A percentile compares a stretch with the other conserved stretches of the same genome.
Conservation (phyloP, 2,329 filamentous ascomycete species). For the Cordyceps farinosa region DNA sequence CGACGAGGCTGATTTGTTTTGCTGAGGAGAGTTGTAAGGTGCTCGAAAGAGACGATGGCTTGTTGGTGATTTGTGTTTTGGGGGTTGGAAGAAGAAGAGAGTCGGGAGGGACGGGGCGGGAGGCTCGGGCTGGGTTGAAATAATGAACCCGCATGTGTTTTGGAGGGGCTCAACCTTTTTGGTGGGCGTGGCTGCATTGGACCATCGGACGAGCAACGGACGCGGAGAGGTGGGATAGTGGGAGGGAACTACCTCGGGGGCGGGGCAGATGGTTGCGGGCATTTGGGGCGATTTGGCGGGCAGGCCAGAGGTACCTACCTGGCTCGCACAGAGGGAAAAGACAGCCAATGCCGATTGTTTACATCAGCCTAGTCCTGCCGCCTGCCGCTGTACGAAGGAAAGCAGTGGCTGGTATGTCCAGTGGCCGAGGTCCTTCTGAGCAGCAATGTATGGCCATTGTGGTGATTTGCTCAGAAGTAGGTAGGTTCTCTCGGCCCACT, state of each 20-base stretch:
- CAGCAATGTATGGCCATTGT: too few relatives aligned
- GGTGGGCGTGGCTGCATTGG: neutral
- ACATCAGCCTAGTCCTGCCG: too few relatives aligned
- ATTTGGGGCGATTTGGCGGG: neutral
- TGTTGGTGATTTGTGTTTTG: conserved; percentile 16
- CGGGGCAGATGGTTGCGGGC: neutral
- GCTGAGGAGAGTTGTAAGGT: neutral
- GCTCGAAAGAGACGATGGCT: conserved; percentile 1
- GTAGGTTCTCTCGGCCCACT: too few relatives aligned
- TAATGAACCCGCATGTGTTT: conserved; percentile 16
- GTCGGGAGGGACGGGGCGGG: conserved; percentile 16
- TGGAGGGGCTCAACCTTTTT: conserved; percentile 17
- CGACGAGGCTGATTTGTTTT: neutral
- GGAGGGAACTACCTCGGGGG: conserved; percentile 6
- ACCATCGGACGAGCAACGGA: neutral
- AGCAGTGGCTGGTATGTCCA: too few relatives aligned
- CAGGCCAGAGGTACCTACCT: neutral
- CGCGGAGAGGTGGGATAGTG: conserved; percentile 2
- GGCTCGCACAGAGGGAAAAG: neutral
- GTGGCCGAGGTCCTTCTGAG: too few relatives aligned
- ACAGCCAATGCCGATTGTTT: too few relatives aligned
- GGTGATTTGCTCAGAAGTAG: too few relatives aligned
- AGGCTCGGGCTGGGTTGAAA: conserved; percentile 25
- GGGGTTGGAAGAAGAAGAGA: conserved; percentile 17
- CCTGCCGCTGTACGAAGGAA: too few relatives aligned